Base-by-base conservation (phyloP, 371 early-diverging fungal species). In the Mucor irregularis region DNA sequence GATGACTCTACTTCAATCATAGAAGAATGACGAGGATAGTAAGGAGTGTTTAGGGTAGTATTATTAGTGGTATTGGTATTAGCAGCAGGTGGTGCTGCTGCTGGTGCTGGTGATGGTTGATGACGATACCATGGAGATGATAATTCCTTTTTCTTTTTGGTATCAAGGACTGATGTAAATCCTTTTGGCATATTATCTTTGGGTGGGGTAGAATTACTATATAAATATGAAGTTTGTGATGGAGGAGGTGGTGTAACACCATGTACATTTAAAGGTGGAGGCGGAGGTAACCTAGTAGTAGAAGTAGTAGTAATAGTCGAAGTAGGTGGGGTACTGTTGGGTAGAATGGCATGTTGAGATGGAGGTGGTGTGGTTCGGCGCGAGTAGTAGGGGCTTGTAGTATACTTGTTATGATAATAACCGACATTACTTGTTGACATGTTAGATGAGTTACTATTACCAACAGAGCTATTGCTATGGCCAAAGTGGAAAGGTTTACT, bases 331-430 rank as follows among this genome's bases (percentile, higher is more conserved):
- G 31, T 47, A 19, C 16, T 11, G 53, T 39, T 42, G 52, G 30
- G 35, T 29, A 21, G 58, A 50, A 48, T 53, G 37, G 17, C 58
- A 49, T 44, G 50, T 30, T 33, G 46, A 40, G 31, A 38, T 43
- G 42, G 22, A 5, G 59, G 34, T 40, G 61, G 58, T 17, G 62
- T 49, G 6, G 58, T 34, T 40, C 51, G 62, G 33, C 47, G 52
- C 30, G 58, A 55, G 52, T 62, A 64, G 21, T 45, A 57, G 34
- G 64, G 49, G 25, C 28, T 37, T 17, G 50, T 25, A 38, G n/a
- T 50, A 50, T 28, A 50, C 25, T 50, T 50, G 19, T 38, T 42
- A 10, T 25, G 42, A 24, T 42, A 42, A 42, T 42, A 42, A 22
- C 42, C 42, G 4, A 38, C 39, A 42, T 42, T 25, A 42, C 39